A percentile compares a stretch with the other conserved stretches of the same genome.
phyloP scores from a whole-genome alignment of 2,329 filamentous ascomycete species.

The Colletotrichum musae region DNA sequence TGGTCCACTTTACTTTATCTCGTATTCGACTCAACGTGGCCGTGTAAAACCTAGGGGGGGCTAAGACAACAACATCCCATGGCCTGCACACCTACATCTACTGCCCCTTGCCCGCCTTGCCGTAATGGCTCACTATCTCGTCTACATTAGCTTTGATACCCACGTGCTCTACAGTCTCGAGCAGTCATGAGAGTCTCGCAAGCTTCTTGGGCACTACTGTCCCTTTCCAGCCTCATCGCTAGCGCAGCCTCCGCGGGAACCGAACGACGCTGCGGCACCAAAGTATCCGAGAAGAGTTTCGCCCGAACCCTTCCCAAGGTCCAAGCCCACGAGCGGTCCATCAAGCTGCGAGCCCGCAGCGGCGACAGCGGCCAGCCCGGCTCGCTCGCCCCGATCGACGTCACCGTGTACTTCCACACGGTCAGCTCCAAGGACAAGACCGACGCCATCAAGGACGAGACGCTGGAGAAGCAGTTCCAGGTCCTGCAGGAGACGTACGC shows the following conservation, averaged over 20 bases:
- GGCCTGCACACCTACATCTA: no score
- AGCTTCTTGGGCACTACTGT: no score
- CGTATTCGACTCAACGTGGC: no score
- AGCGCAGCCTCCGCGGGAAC: neutral
- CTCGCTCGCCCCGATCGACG: neutral
- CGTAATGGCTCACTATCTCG: no score
- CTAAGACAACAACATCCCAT: no score
- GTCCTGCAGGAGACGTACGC: neutral
- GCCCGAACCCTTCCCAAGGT: neutral
- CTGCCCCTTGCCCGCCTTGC: no score
- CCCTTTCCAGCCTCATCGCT: neutral
- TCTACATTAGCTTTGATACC: no score
- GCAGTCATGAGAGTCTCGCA: no score
- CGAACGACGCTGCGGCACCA: neutral
- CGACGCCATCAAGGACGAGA: neutral
- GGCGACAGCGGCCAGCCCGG: neutral
- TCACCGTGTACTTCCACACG: neutral
- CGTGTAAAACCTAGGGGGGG: no score
- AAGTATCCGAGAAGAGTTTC: neutral
- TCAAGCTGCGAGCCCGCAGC: neutral
- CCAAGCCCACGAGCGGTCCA: neutral
- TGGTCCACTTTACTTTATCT: no score
- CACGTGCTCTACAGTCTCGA: no score
- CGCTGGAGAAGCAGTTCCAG: neutral
- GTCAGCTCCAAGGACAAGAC: neutral